Conservation (phyloP, 2,329 filamentous ascomycete species). For the Fusarium aywerte region DNA sequence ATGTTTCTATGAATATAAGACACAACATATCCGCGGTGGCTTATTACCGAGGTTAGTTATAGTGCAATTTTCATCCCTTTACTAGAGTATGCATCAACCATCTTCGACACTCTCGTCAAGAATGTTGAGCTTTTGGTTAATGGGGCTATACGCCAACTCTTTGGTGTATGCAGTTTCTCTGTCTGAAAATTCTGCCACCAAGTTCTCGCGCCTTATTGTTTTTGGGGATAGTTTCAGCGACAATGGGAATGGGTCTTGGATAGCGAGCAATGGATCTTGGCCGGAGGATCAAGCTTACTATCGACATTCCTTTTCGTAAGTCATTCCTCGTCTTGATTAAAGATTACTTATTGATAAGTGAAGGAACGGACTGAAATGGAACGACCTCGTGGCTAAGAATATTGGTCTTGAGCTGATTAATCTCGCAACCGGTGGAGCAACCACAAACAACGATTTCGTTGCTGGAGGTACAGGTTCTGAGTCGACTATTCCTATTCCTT, state of each 20-base stretch:
- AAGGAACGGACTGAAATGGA: conserved; percentile 28
- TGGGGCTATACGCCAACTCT: not conserved
- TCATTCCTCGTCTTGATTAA: rapidly evolving
- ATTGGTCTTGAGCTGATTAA: conserved; percentile 25
- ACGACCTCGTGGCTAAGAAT: conserved; percentile 14
- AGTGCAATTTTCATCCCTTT: conserved; percentile 2
- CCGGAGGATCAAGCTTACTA: conserved; percentile 33
- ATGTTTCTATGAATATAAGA: conserved; percentile 16
- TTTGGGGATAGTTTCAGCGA: conserved; percentile 39
- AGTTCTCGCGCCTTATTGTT: conserved; percentile 14
- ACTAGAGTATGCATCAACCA: not conserved
- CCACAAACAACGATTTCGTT: conserved; percentile 24
- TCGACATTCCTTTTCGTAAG: conserved; percentile 29
- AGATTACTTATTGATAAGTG: rapidly evolving
- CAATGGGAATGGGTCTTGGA: conserved; percentile 33
- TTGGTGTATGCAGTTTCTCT: not conserved
- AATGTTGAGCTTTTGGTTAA: conserved; percentile 5
- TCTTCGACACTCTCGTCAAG: not conserved
- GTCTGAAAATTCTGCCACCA: not conserved
- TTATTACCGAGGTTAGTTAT: conserved; percentile 12
- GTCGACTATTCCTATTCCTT: conserved; percentile 25
- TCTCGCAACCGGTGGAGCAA: conserved; percentile 27
- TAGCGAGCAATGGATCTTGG: conserved; percentile 32
- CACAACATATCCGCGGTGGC: conserved; percentile 3
- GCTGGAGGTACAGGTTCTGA: conserved; percentile 24